phyloP scores from a whole-genome alignment of 257 asterid species.

The Cinchona pubescens region DNA sequence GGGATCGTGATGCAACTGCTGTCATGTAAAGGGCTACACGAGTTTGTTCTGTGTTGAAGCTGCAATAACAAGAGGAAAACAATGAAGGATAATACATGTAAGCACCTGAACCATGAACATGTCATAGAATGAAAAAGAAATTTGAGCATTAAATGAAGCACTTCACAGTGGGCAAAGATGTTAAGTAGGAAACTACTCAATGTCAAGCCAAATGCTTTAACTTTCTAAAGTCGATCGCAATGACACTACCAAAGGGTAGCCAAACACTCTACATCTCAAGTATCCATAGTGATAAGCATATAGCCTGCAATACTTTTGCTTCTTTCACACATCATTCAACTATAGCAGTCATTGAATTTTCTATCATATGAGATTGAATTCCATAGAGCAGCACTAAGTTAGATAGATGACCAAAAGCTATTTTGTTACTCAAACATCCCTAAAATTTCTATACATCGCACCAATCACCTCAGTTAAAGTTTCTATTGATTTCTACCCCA shows the following conservation, averaged over 20 bases:
- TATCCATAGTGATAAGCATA: not conserved
- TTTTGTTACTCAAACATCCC: not conserved
- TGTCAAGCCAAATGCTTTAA: not conserved
- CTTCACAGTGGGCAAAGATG: not conserved
- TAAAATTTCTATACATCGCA: not conserved
- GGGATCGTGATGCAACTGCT: conserved; percentile 68
- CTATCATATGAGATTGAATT: not conserved
- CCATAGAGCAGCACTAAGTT: not conserved
- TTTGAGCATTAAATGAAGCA: not conserved
- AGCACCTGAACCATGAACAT: not conserved
- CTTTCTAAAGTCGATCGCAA: not conserved
- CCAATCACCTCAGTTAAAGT: not conserved
- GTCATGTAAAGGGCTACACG: conserved; percentile 72
- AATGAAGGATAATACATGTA: conserved; percentile 13
- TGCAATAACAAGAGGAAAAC: conserved; percentile 41
- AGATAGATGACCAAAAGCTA: not conserved
- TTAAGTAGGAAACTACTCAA: not conserved
- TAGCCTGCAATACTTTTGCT: not conserved
- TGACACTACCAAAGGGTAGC: not conserved
- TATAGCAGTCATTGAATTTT: not conserved
- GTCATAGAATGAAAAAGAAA: not conserved
- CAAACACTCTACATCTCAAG: not conserved
- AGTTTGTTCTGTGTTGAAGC: conserved; percentile 79
- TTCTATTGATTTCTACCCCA: not conserved
- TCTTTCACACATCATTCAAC: not conserved